Conservation (phyloP, 805 yeast species). For the Cyberlindnera galapagoensis region DNA sequence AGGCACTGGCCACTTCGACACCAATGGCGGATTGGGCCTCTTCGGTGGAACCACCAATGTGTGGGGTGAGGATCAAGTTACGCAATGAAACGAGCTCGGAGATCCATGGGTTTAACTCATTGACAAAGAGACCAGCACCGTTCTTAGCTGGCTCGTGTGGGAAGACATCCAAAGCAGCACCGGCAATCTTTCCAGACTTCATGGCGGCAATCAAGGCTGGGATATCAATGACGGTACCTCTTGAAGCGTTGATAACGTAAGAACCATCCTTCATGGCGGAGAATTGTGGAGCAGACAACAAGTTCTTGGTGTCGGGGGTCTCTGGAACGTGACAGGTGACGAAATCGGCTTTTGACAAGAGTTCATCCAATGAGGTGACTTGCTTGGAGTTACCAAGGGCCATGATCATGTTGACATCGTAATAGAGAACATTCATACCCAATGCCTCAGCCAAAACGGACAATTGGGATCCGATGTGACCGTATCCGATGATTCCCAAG, state of each 20-base stretch:
- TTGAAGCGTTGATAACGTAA: conserved; percentile 89
- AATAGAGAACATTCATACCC: conserved; percentile 95
- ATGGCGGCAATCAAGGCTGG: conserved; percentile 89
- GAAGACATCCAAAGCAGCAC: conserved; percentile 94
- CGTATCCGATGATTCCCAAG: conserved; percentile 94
- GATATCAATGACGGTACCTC: conserved; percentile 97
- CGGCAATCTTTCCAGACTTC: conserved; percentile 91
- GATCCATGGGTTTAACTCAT: conserved; percentile 75
- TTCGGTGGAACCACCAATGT: conserved; percentile 98
- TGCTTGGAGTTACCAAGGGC: conserved; percentile 95
- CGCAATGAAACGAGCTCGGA: conserved; percentile 74
- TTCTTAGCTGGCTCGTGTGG: conserved; percentile 97
- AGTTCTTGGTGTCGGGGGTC: conserved; percentile 82
- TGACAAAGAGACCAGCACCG: conserved; percentile 72
- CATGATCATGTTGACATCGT: conserved; percentile 91
- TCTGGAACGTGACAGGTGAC: conserved; percentile 94
- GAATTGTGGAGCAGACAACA: conserved; percentile 85
- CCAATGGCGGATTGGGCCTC: conserved; percentile 99
- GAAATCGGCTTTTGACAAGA: conserved; percentile 77
- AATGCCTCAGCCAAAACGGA: conserved; percentile 95
- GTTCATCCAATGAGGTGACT: conserved; percentile 77
- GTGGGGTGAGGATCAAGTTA: conserved; percentile 92
- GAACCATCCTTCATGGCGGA: conserved; percentile 96
- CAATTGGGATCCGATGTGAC: conserved; percentile 96
- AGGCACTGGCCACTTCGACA: conserved; percentile 82